phyloP scores from a whole-genome alignment of 2,329 filamentous ascomycete species.

The Aureobasidium sp. region DNA sequence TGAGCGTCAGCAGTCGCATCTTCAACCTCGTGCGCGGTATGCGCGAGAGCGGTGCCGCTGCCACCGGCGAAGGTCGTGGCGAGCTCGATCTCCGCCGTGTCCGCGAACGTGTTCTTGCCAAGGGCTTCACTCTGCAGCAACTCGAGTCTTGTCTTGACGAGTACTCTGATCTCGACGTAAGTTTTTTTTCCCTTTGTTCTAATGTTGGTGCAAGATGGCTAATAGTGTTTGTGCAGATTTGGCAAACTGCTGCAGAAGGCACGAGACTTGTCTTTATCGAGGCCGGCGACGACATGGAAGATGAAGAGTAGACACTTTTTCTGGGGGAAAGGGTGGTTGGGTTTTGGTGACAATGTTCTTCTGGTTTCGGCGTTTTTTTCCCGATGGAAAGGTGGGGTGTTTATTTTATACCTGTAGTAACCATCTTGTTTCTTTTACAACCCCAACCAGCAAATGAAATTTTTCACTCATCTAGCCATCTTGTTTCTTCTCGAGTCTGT shows the following conservation, averaged over 20 bases:
- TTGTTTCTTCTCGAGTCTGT: too few species aligned
- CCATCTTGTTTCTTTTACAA: neutral
- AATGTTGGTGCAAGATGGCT: constrained; percentile 19
- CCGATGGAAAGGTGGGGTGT: neutral
- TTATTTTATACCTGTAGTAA: neutral
- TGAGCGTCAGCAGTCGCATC: constrained; percentile 80
- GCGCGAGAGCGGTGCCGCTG: constrained; percentile 72
- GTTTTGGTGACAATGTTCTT: too few species aligned
- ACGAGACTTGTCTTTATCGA: constrained; percentile 48
- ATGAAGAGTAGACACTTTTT: constrained; percentile 19
- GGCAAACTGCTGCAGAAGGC: constrained; percentile 47
- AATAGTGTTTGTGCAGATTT: constrained; percentile 34
- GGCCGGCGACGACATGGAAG: constrained; percentile 35
- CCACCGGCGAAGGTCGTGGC: constrained; percentile 64
- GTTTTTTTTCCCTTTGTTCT: constrained; percentile 38
- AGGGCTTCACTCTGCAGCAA: constrained; percentile 94
- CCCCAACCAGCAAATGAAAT: neutral
- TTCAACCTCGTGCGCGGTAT: constrained; percentile 89
- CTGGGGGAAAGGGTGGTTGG: neutral
- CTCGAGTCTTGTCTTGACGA: constrained; percentile 79
- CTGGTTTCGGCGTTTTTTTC: neutral
- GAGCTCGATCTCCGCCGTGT: constrained; percentile 85
- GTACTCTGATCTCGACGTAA: constrained; percentile 81
- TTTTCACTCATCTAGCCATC: neutral
- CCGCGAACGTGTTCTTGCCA: constrained; percentile 82